Base-by-base conservation (phyloP, 164 flowering plant genomes). In the Aristolochia contorta region DNA sequence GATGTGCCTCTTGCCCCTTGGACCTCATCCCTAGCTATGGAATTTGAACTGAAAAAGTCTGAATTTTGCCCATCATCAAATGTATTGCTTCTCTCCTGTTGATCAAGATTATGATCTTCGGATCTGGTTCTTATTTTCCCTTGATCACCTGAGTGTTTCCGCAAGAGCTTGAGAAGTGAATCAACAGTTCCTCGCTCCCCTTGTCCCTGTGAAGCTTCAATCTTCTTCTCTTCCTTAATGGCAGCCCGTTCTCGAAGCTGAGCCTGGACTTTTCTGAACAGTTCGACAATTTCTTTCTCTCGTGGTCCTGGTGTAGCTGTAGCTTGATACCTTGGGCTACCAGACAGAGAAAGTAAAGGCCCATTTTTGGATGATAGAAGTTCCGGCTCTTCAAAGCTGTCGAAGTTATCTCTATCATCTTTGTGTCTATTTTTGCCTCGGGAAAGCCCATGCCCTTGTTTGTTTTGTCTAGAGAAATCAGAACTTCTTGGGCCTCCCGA, bases 271-370 rank as follows among this genome's bases (percentile, higher is more conserved):
- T 87, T 87, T 56, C 84, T 68, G 75, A 89, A 92, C 14, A 92
- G 75, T 56, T 87, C 94, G 22, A 89, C 90, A 67, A 92, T 89
- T 77, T 92, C 98, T 59, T 77, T 84, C 69, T 92, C 96, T 64
- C 83, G 79, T 1, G 81, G 85, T 46, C 94, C 96, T 10, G 98
- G 93, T 32, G 80, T 61, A 50, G 91, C 70, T 37, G 86, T 82
- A 25, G 87, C 75, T 56, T 81, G 84, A 56, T 64, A 82, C 57
- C 74, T 89, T 14, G 80, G 79, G 77, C 77, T 58, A 53, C 63
- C 65, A n/a, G 96, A 75, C 25, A 72, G 69, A 32, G 91, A 77
- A 41, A 78, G 79, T 10, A 80, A 30, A 23, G 86, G 82, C 55
- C 93, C 96, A 70, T 83, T 87, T 67, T 76, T 86, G 14, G 85